A percentile compares a stretch with the other conserved stretches of the same genome.
phyloP scores from a whole-genome alignment of 2,329 filamentous ascomycete genomes.

The Karstenula rhodostoma region DNA sequence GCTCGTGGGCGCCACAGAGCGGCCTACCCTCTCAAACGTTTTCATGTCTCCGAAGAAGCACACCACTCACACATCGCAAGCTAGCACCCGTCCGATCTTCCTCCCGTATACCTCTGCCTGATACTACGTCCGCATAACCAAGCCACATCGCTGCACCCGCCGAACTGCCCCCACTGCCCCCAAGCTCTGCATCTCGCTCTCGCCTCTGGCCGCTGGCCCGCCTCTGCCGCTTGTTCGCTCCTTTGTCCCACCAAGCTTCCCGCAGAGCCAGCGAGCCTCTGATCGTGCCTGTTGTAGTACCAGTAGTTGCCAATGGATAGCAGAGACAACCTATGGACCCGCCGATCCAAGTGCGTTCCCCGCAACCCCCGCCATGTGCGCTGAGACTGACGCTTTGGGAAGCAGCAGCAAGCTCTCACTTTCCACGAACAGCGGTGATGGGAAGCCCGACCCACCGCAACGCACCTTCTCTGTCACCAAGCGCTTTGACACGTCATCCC shows the following conservation, averaged over 20 bases:
- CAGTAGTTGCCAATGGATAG: constrained; percentile 49
- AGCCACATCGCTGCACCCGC: constrained; percentile 7
- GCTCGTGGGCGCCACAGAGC: constrained; percentile 23
- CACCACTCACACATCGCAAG: constrained; percentile 25
- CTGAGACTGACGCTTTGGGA: constrained; percentile 41
- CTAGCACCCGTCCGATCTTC: constrained; percentile 21
- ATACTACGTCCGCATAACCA: background rate
- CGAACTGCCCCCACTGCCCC: constrained; percentile 18
- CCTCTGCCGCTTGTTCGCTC: constrained; percentile 48
- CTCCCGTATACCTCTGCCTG: background rate
- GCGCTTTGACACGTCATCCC: constrained; percentile 77
- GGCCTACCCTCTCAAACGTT: constrained; percentile 38
- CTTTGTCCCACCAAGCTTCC: constrained; percentile 43
- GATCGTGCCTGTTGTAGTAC: constrained; percentile 16
- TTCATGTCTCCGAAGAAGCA: constrained; percentile 30
- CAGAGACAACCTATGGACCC: constrained; percentile 71
- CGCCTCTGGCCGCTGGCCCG: constrained; percentile 34
- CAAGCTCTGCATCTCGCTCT: constrained; percentile 15
- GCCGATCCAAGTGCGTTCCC: constrained; percentile 77
- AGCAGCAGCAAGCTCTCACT: constrained; percentile 92
- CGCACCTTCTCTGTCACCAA: constrained; percentile 73
- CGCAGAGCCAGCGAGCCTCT: constrained; percentile 25
- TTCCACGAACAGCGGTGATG: constrained; percentile 71
- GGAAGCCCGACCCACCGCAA: constrained; percentile 62
- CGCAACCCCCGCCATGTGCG: constrained; percentile 26